Evolutionary conservation across 768 basidiomycete species (phyloP), one percentile per base, ranked within the genome.

Genomic region (Mycena kentingensis): DNA sequence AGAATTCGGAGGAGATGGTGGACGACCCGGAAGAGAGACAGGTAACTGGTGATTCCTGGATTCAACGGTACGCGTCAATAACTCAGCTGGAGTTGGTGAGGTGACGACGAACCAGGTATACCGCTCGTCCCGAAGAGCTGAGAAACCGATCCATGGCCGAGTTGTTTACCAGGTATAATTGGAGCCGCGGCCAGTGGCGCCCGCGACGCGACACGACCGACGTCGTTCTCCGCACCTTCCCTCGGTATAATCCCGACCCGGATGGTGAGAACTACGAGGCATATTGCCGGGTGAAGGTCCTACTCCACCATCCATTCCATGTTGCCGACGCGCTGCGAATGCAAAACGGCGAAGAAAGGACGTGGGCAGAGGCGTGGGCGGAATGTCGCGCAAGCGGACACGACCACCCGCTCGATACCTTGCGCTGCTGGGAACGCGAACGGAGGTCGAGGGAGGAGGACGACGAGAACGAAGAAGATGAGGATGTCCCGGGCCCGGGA

Each of bases 261-360:
- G 34, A 48, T 10, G 58, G 60, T 8, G 49, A 53, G 27, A 39
- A 49, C 15, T 64, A 60, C 38, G 49, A 57, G 11, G 38, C 54
- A 21, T 63, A 58, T 31, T 63, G 62, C 32, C 39, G 46, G 18
- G 50, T 48, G 15, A 55, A 58, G 35, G 36, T 61, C 10, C 44
- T 59, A 8, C 49, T 63, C 8, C 57, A 61, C 48, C 60, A 61
- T 37, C 60, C 62, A 18, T 62, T 64, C 36, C 41, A 44, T 47
- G 10, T 34, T n/a, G 19, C 46, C n/a, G n/a, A n/a, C 19, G 1
- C 7, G n/a, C n/a, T n/a, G n/a, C 10, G 13, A n/a, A 5, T 39
- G 37, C n/a, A 11, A 32, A 18, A n/a, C n/a, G n/a, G n/a, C n/a
- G n/a, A n/a, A n/a, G n/a, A n/a, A n/a, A n/a, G n/a, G n/a, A n/a